A percentile compares a stretch with the other conserved stretches of the same genome.
These are phyloP conservation scores for Aspergillus fijiensis DNA, from an alignment of 2,329 filamentous ascomycete species.

Conservation along the genomic window DNA sequence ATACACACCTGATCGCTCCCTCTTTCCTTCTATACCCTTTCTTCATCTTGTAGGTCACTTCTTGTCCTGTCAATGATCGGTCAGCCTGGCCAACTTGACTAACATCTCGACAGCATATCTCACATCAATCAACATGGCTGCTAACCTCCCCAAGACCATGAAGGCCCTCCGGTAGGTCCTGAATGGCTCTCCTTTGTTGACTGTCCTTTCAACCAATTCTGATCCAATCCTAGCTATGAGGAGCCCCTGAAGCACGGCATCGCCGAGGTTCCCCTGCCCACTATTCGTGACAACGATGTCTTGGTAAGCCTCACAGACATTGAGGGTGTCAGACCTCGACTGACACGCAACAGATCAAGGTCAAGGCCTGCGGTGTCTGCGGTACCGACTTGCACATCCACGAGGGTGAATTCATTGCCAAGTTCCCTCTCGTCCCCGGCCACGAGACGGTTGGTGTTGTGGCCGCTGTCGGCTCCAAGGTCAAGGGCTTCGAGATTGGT, in stretches of 20 bases:
- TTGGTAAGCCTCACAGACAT: slow-evolving; percentile 41
- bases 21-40: not conserved
- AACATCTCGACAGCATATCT: not conserved
- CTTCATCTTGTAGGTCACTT: not conserved
- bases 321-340: not conserved
- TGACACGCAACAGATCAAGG: slow-evolving; percentile 52
- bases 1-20: not conserved
- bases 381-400: slow-evolving; percentile 57
- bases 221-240: slow-evolving; percentile 50
- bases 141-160: slow-evolving; percentile 54
- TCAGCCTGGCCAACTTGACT: not conserved
- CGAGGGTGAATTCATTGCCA: slow-evolving; percentile 65
- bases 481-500: slow-evolving; percentile 60
- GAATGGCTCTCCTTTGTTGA: not conserved
- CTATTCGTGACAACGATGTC: slow-evolving; percentile 60
- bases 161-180: slow-evolving; percentile 60
- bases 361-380: slow-evolving; percentile 66
- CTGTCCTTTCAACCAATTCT: not conserved
- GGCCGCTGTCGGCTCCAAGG: slow-evolving; percentile 58
- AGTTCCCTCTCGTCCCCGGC: slow-evolving; percentile 66
- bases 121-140: slow-evolving; percentile 30
- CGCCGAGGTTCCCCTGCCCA: slow-evolving; percentile 62
- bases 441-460: slow-evolving; percentile 69
- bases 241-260: slow-evolving; percentile 62
- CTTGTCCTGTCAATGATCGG: too few species aligned